phyloP scores from a whole-genome alignment of 352 stramenopile species.

The Phytophthora ramorum region DNA sequence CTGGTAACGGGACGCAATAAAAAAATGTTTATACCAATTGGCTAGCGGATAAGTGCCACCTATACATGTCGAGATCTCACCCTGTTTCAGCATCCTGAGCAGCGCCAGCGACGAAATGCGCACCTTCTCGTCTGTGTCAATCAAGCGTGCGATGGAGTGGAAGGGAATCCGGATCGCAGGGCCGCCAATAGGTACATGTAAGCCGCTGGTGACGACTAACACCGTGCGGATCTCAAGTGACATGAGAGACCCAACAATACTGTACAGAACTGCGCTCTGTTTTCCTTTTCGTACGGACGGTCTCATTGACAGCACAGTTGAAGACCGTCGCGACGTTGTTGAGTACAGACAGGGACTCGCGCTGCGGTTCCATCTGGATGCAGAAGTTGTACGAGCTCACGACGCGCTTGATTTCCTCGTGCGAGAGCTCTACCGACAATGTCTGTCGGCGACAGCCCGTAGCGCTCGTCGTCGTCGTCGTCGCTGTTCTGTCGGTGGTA shows the following conservation, averaged over 20 bases:
- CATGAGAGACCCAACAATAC: conserved; percentile 19
- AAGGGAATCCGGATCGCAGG: conserved; percentile 61
- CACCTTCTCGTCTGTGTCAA: conserved; percentile 99
- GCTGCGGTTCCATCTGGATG: conserved; percentile 86
- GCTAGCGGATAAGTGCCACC: neutral
- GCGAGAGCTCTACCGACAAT: conserved; percentile 95
- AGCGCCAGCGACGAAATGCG: conserved; percentile 99
- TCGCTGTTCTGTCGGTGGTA: conserved; percentile 88
- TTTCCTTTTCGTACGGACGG: conserved; percentile 13
- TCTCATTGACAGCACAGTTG: conserved; percentile 81
- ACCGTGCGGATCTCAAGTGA: conserved; percentile 68
- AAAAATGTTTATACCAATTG: conserved; percentile 22
- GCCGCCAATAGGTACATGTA: too few species aligned
- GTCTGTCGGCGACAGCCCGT: too few species aligned
- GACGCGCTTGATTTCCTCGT: conserved; percentile 94
- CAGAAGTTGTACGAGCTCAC: conserved; percentile 93
- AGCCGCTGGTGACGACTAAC: conserved; percentile 74
- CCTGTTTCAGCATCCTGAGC: conserved; percentile 99
- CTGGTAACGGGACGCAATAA: conserved; percentile 95
- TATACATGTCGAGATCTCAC: conserved; percentile 33
- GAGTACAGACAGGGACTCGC: conserved; percentile 87
- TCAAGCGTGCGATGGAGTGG: conserved; percentile 77
- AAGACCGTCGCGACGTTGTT: conserved; percentile 88
- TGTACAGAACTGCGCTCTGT: neutral
- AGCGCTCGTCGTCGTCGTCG: conserved; percentile 83